Percentiles rank a stretch among this genome's conserved stretches.
Conservation (phyloP, 768 basidiomycete genomes). For the Amanita polypyramis region DNA sequence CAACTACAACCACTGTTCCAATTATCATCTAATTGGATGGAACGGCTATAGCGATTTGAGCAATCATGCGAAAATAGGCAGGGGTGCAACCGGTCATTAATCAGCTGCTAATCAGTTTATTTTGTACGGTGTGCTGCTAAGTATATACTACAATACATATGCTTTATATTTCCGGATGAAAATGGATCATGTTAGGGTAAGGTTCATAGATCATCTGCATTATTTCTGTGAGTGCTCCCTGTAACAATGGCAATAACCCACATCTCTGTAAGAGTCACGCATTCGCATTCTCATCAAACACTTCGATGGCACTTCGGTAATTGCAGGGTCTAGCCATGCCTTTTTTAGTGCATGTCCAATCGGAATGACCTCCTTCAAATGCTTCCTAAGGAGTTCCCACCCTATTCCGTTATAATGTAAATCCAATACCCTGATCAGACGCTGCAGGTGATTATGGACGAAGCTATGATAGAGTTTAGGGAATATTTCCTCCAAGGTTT, state of each 20-base stretch:
- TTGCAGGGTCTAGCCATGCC: slow-evolving; percentile 34
- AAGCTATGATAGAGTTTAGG: slow-evolving; percentile 53
- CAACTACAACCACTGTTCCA: slow-evolving; percentile 77
- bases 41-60: no score
- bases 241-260: slow-evolving; percentile 16
- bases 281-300: slow-evolving; percentile 51
- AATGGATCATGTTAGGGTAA: slow-evolving; percentile 45
- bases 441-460: slow-evolving; percentile 49
- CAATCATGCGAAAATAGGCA: no score
- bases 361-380: slow-evolving; percentile 35
- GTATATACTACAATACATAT: no score
- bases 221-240: slow-evolving; percentile 1
- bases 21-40: slow-evolving; percentile 30
- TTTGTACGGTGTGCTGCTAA: no score
- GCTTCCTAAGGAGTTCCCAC: slow-evolving; percentile 37
- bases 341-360: slow-evolving; percentile 32
- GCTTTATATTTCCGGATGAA: slow-evolving; percentile 19
- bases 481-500: slow-evolving; percentile 37
- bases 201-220: slow-evolving; percentile 43
- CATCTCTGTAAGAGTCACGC: slow-evolving; percentile 45
- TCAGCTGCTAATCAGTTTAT: no score
- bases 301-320: slow-evolving; percentile 36
- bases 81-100: no score
- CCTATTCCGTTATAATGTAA: slow-evolving; percentile 41
- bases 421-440: slow-evolving; percentile 41